phyloP scores from a whole-genome alignment of 1,284 basidiomycete species.

The Uromyces viciae-fabae region DNA sequence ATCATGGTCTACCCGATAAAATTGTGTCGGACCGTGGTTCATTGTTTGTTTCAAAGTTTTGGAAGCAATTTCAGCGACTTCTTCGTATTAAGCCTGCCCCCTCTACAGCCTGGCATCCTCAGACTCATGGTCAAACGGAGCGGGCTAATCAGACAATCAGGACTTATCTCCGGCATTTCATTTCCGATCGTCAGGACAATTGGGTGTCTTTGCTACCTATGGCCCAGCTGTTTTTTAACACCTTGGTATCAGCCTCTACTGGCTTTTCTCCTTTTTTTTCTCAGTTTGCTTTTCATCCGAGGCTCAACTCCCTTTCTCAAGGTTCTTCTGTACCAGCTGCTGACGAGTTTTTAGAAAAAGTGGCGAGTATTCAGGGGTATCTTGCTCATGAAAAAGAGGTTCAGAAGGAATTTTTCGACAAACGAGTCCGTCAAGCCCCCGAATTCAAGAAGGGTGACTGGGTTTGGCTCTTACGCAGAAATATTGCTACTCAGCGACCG shows the following conservation, averaged over 20 bases:
- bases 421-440: neutral
- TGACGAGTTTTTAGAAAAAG: neutral
- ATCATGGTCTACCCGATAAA: constrained; percentile 21
- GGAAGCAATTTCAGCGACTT: neutral
- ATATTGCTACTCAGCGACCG: neutral
- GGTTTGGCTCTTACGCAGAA: neutral
- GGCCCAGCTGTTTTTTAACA: constrained; percentile 55
- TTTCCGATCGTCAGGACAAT: constrained; percentile 44
- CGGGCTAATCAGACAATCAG: constrained; percentile 13
- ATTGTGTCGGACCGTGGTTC: constrained; percentile 2
- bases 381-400: neutral
- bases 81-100: neutral
- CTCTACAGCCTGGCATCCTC: constrained; percentile 12
- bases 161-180: constrained; percentile 50
- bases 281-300: constrained; percentile 56
- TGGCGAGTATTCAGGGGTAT: neutral
- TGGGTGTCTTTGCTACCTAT: constrained; percentile 46
- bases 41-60: constrained; percentile 10
- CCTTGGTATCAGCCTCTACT: constrained; percentile 51
- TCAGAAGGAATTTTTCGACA: neutral
- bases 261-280: constrained; percentile 57
- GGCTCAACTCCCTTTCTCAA: constrained; percentile 25
- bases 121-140: constrained; percentile 12
- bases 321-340: neutral
- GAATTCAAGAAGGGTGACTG: neutral